Evolutionary conservation across 2,329 filamentous ascomycete species (phyloP), one percentile per base, ranked within the genome.

Genomic region (Trichoderma citrinoviride): DNA sequence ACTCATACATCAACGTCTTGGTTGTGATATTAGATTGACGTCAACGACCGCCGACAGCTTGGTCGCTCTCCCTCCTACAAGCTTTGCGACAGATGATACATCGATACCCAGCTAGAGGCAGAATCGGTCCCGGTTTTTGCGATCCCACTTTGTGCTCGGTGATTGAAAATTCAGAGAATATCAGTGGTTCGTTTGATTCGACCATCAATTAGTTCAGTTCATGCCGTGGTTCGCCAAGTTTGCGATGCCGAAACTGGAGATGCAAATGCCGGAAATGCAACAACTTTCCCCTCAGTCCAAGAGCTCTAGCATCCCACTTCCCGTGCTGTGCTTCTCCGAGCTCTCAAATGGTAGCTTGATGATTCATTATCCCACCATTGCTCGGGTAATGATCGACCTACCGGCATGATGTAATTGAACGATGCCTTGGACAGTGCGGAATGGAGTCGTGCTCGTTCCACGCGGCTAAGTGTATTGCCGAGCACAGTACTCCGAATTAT

Each of bases 21-120:
- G 49, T 19, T 8, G 50, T 61, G 58, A 62, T 62, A 54, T 44
- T 54, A 54, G 19, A 23, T 62, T 62, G 60, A 62, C 60, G 60
- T 62, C 60, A 62, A 62, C 40, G 12, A 19, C 4, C 7, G 41
- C 29, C 17, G 12, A 44, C 8, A 37, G 33, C 33, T 37, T 37
- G 33, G 33, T 5, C 27, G 6, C 27, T 29, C 27, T 37, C 4
- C 8, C 33, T 37, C 17, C 37, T 15, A 53, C 23, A 17, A 14
- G 25, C 21, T 33, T 10, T 19, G 40, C 14, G n/a, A 53, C 33
- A 37, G 8, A 5, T 37, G 33, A 37, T 10, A 37, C 33, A 37
- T 37, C 33, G 5, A 37, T 3, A 14, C 12, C 12, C 33, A 10
- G 12, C 12, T 37, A 37, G 33, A 37, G 33, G 33, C 1, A 14